Percentiles rank a stretch among this genome's conserved stretches.
These are phyloP conservation scores for Akanthomyces muscarius DNA, from an alignment of 2,329 filamentous ascomycete genomes.

Conservation along the genomic window DNA sequence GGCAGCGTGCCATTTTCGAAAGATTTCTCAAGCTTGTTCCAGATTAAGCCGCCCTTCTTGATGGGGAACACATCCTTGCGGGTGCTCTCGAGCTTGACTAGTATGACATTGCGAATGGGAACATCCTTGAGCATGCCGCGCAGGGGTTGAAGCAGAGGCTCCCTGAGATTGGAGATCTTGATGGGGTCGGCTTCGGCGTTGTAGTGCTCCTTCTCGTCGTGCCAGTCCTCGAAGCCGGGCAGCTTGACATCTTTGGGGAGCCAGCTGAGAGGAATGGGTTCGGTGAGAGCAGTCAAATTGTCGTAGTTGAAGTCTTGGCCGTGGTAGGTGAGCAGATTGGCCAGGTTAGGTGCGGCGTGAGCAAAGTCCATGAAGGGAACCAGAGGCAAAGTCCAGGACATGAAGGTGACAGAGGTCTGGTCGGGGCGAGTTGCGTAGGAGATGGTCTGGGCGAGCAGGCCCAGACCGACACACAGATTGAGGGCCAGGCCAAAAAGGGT, in stretches of 20 bases:
- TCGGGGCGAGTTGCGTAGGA: slow-evolving; percentile 25
- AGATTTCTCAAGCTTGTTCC: slow-evolving; percentile 31
- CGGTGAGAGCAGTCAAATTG: slow-evolving; percentile 27
- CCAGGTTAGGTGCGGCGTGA: slow-evolving; percentile 26
- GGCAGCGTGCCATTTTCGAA: slow-evolving; percentile 32
- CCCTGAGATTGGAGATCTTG: slow-evolving; percentile 37
- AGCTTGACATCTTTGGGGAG: slow-evolving; percentile 24
- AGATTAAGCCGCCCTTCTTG: slow-evolving; percentile 37
- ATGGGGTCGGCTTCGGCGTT: slow-evolving; percentile 35
- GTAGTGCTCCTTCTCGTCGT: slow-evolving; percentile 28
- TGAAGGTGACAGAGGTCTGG: slow-evolving; percentile 30
- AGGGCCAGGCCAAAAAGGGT: background rate
- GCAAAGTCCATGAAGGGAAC: slow-evolving; percentile 33
- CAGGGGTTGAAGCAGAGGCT: slow-evolving; percentile 29
- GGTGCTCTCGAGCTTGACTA: slow-evolving; percentile 44
- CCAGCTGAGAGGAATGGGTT: slow-evolving; percentile 24
- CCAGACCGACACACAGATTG: slow-evolving; percentile 19
- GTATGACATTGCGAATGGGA: slow-evolving; percentile 39
- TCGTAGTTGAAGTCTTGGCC: slow-evolving; percentile 24
- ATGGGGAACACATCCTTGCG: slow-evolving; percentile 43
- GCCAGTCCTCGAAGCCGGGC: slow-evolving; percentile 29
- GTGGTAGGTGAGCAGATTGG: slow-evolving; percentile 24
- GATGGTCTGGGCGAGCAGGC: slow-evolving; percentile 23
- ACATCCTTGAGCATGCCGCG: slow-evolving; percentile 27
- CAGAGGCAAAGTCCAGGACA: slow-evolving; percentile 33